These are phyloP conservation scores for Phytophthora pinifolia DNA, from an alignment of 352 stramenopile genomes.

Conservation along the genomic window DNA sequence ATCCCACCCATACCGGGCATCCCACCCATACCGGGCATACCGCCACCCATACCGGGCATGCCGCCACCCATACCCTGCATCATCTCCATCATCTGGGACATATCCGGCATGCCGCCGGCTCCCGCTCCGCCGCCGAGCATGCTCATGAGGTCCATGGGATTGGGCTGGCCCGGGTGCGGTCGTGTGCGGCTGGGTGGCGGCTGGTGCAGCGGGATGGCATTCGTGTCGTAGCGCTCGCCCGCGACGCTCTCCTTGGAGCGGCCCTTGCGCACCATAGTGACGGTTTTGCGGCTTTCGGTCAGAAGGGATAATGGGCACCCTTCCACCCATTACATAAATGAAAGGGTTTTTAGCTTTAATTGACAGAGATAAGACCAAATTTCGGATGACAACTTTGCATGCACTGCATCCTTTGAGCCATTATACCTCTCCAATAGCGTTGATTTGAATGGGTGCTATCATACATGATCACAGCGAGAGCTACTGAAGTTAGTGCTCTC, in stretches of 20 bases:
- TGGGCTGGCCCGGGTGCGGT: constrained; percentile 35
- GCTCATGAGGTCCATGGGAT: constrained; percentile 62
- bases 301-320: too few relatives aligned
- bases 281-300: too few relatives aligned
- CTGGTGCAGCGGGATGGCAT: constrained; percentile 50
- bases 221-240: constrained; percentile 85
- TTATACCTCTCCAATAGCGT: too few relatives aligned
- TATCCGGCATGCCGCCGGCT: constrained; percentile 49
- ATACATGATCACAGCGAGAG: too few relatives aligned
- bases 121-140: constrained; percentile 39
- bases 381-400: too few relatives aligned
- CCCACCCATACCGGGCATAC: constrained; percentile 37
- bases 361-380: too few relatives aligned
- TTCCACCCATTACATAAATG: too few relatives aligned
- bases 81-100: constrained; percentile 64
- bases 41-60: constrained; percentile 42
- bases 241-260: constrained; percentile 74
- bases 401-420: too few relatives aligned
- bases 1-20: constrained; percentile 37
- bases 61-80: constrained; percentile 51
- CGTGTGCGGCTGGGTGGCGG: constrained; percentile 30
- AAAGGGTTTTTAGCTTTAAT: too few relatives aligned
- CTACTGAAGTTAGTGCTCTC: too few relatives aligned
- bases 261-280: constrained; percentile 68
- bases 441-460: too few relatives aligned